These are phyloP conservation scores for Darksidea phi DNA, from an alignment of 495 filamentous ascomycete species.

Conservation along the genomic window DNA sequence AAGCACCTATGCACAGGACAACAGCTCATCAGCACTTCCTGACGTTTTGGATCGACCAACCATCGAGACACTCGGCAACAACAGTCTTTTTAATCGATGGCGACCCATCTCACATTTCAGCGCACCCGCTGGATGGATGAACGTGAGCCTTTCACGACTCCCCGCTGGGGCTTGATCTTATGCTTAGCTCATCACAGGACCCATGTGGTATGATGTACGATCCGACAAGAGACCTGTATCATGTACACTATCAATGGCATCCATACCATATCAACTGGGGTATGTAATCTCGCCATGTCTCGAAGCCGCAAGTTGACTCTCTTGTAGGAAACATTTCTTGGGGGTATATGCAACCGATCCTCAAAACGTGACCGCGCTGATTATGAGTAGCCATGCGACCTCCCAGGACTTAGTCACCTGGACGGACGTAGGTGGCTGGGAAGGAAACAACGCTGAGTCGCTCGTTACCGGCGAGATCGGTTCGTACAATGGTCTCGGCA, in stretches of 20 bases:
- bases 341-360: slow-evolving; percentile 39
- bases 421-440: slow-evolving; percentile 44
- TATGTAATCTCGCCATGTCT: neutral
- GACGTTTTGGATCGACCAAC: slow-evolving; percentile 17
- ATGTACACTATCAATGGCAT: slow-evolving; percentile 47
- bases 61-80: slow-evolving; percentile 42
- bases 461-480: slow-evolving; percentile 38
- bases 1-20: slow-evolving; percentile 15
- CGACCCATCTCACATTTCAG: slow-evolving; percentile 54
- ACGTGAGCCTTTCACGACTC: slow-evolving; percentile 38
- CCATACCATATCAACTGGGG: slow-evolving; percentile 47
- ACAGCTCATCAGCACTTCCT: neutral
- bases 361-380: slow-evolving; percentile 21
- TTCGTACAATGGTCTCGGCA: slow-evolving; percentile 51
- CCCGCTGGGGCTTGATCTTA: neutral
- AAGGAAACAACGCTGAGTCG: slow-evolving; percentile 39
- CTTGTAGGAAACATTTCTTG: slow-evolving; percentile 46
- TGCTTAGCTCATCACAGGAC: slow-evolving; percentile 38
- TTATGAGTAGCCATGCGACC: slow-evolving; percentile 22
- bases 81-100: slow-evolving; percentile 47
- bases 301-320: neutral
- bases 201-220: slow-evolving; percentile 59
- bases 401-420: slow-evolving; percentile 37
- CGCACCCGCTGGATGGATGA: slow-evolving; percentile 56
- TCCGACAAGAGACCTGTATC: slow-evolving; percentile 44